Evolutionary conservation across 768 basidiomycete genomes (phyloP).

Genomic region (Kwoniella sp.): DNA sequence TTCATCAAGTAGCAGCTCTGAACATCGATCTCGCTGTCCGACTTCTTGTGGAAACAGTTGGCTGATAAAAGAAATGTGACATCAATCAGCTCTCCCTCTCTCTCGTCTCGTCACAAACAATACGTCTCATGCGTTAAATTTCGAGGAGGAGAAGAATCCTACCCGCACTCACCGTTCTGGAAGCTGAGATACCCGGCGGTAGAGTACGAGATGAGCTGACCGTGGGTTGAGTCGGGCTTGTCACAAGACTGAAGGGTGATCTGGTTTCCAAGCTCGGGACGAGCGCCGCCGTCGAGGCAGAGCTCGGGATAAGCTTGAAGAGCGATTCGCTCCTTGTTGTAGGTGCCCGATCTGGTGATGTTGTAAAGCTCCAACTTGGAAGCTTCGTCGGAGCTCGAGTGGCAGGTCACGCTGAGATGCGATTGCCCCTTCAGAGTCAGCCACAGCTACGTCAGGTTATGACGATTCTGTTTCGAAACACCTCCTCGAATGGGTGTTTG

Average conservation of each 20-base stretch:
- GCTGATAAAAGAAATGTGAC: too few species aligned
- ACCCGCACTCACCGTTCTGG: constrained; percentile 11
- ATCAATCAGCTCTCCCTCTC: too few species aligned
- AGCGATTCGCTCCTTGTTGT: not conserved
- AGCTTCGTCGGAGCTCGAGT: not conserved
- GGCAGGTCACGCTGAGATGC: not conserved
- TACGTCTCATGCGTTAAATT: too few species aligned
- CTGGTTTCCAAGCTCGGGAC: not conserved
- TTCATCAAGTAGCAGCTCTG: constrained; percentile 10
- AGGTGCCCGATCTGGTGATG: constrained; percentile 6
- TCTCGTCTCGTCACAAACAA: too few species aligned
- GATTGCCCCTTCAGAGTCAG: too few species aligned
- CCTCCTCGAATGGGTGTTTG: too few species aligned
- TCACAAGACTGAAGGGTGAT: not conserved
- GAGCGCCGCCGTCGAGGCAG: constrained; percentile 4
- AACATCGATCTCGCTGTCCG: constrained; percentile 1
- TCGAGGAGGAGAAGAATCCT: too few species aligned
- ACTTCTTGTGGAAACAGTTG: constrained; percentile 13
- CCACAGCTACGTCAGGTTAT: too few species aligned
- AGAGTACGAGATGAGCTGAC: constrained; percentile 4
- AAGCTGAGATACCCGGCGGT: constrained; percentile 2
- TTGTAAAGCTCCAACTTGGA: constrained; percentile 9
- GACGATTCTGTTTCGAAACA: too few species aligned
- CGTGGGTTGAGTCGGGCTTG: not conserved
- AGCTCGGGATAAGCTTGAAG: not conserved